A percentile compares a stretch with the other conserved stretches of the same genome.
Evolutionary conservation across 2,329 filamentous ascomycete genomes (phyloP).

Genomic region (Rhynchosporium graminicola): DNA sequence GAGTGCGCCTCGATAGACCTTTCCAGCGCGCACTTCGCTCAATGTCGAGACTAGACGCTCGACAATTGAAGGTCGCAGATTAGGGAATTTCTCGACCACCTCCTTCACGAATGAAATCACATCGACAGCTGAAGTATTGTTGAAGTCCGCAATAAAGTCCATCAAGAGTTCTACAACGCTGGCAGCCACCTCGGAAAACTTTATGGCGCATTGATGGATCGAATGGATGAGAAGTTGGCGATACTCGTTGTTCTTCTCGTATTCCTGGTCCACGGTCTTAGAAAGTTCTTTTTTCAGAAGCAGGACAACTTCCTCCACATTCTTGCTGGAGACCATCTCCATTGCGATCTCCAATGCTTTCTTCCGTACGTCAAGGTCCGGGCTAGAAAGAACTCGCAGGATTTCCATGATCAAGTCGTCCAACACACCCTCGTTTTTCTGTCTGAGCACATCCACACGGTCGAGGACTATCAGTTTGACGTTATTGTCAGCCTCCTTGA

Average conservation of each 20-base stretch:
- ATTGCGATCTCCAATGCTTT: conserved; percentile 89
- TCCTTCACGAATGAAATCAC: conserved; percentile 99
- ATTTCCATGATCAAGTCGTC: conserved; percentile 98
- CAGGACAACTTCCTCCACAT: conserved; percentile 95
- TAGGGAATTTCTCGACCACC: conserved; percentile 96
- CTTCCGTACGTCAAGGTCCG: conserved; percentile 91
- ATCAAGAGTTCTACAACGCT: conserved; percentile 96
- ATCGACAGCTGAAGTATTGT: conserved; percentile 93
- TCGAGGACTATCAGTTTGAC: conserved; percentile 98
- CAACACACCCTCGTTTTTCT: conserved; percentile 85
- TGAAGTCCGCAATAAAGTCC: conserved; percentile 99
- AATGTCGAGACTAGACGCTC: conserved; percentile 86
- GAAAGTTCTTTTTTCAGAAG: conserved; percentile 95
- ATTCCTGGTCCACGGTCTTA: conserved; percentile 97
- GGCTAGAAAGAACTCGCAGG: conserved; percentile 87
- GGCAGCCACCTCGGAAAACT: conserved; percentile 96
- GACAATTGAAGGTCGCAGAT: conserved; percentile 83
- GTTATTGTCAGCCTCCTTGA: conserved; percentile 98
- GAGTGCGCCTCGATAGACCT: conserved; percentile 93
- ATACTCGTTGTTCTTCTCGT: conserved; percentile 97
- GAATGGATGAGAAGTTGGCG: conserved; percentile 93
- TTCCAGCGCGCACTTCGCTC: conserved; percentile 90
- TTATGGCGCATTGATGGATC: conserved; percentile 98
- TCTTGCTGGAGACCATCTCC: conserved; percentile 98
- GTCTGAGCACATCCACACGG: conserved; percentile 82